Evolutionary conservation across 2,329 filamentous ascomycete species (phyloP).

Genomic region (Aureobasidium sp.): DNA sequence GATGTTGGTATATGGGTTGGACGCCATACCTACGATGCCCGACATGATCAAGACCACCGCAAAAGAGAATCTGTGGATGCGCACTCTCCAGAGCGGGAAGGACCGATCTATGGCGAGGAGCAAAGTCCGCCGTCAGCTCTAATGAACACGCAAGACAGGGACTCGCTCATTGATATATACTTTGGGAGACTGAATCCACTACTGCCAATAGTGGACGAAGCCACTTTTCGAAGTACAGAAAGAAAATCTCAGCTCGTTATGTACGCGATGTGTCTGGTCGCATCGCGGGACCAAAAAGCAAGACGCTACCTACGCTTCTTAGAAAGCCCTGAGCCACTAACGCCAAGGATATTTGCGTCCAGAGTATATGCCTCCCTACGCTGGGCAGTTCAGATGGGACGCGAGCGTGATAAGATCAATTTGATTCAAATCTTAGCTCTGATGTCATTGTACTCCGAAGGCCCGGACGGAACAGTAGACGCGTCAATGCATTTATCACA

Average conservation of each 20-base stretch:
- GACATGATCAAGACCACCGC: constrained; percentile 26
- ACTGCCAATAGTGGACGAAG: constrained; percentile 40
- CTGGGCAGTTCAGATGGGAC: constrained; percentile 34
- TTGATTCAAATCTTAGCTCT: constrained; percentile 42
- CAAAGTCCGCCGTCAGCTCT: constrained; percentile 22
- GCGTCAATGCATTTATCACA: constrained; percentile 44
- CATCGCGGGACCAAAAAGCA: constrained; percentile 41
- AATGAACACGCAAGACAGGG: constrained; percentile 28
- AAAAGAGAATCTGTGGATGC: constrained; percentile 1
- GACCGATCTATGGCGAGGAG: constrained; percentile 24
- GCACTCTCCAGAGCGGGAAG: constrained; percentile 21
- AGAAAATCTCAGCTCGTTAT: constrained; percentile 33
- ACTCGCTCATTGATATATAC: constrained; percentile 38
- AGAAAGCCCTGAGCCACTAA: constrained; percentile 23
- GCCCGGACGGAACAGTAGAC: constrained; percentile 32
- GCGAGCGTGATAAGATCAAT: constrained; percentile 39
- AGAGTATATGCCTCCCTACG: constrained; percentile 38
- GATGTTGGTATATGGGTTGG: constrained; percentile 31
- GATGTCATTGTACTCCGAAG: constrained; percentile 42
- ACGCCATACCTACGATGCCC: not conserved
- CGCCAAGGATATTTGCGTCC: constrained; percentile 39
- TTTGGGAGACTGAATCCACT: constrained; percentile 41
- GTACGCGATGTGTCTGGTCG: constrained; percentile 42
- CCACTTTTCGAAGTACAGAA: constrained; percentile 34
- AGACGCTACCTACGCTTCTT: constrained; percentile 33